Conservation (phyloP, 2,329 filamentous ascomycete species). For the Escovopsis sp. region DNA sequence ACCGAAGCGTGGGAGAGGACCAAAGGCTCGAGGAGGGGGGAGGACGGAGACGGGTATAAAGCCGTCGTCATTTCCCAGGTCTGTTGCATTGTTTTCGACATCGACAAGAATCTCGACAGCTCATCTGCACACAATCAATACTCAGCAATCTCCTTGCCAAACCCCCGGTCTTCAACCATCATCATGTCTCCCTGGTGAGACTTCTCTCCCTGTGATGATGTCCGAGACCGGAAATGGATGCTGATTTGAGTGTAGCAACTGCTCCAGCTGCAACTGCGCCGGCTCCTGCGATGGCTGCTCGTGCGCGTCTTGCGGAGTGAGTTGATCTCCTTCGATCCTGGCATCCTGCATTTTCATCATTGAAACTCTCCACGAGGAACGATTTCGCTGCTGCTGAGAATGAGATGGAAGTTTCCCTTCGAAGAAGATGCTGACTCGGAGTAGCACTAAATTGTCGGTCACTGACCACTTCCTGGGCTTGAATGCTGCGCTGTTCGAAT, state of each 20-base stretch:
- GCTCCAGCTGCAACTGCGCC: constrained; percentile 11
- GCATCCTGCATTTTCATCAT: no score
- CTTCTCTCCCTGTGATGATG: not conserved
- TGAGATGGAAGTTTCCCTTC: no score
- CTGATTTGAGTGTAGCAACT: constrained; percentile 5
- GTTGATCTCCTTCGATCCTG: not conserved
- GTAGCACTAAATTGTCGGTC: no score
- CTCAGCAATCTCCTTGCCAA: not conserved
- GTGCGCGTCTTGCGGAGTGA: constrained; percentile 11
- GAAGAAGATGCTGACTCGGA: no score
- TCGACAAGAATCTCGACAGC: no score
- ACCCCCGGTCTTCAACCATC: not conserved
- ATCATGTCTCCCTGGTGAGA: constrained; percentile 9
- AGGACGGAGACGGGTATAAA: not conserved
- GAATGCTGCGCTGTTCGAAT: no score
- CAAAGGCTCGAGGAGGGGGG: no score
- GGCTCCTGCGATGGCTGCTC: constrained; percentile 11
- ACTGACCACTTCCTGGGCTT: no score
- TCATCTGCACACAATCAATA: not conserved
- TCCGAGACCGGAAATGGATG: not conserved
- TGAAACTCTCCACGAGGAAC: no score
- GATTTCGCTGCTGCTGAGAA: no score
- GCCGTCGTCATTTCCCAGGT: not conserved
- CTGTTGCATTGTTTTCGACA: not conserved
- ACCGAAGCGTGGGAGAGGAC: no score